A percentile compares a stretch with the other conserved stretches of the same genome.
Evolutionary conservation across 208 protist species (phyloP).

Genomic region (Borovskyia barvae): DNA sequence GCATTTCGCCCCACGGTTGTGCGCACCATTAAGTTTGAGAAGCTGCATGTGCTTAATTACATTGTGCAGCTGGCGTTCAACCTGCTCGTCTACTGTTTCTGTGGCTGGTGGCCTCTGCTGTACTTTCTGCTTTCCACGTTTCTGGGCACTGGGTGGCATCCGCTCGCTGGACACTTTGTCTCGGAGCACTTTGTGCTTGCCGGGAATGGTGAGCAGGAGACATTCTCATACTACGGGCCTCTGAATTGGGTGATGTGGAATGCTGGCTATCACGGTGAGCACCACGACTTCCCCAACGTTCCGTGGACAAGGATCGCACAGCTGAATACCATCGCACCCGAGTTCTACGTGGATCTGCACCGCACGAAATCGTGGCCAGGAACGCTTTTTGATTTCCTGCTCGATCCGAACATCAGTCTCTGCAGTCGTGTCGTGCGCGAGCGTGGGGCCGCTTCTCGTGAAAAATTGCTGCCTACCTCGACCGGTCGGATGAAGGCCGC

Average conservation of each 20-base stretch:
- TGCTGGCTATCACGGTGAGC: conserved; percentile 96
- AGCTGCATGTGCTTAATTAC: conserved; percentile 57
- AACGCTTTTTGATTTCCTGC: conserved; percentile 82
- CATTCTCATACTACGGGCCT: conserved; percentile 96
- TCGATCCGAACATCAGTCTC: conserved; percentile 63
- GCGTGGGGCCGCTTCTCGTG: conserved; percentile 35
- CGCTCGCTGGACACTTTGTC: conserved; percentile 90
- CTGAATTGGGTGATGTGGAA: conserved; percentile 93
- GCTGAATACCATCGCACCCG: conserved; percentile 87
- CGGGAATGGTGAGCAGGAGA: conserved; percentile 83
- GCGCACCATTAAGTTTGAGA: conserved; percentile 54
- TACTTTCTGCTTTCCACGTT: conserved; percentile 82
- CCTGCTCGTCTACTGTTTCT: conserved; percentile 40
- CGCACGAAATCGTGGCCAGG: conserved; percentile 76
- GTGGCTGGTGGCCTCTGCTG: conserved; percentile 57
- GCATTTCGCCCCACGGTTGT: conserved; percentile 81
- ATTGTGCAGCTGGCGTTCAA: conserved; percentile 41
- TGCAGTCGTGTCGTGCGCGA: conserved; percentile 80
- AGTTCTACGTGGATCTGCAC: conserved; percentile 91
- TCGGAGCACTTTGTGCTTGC: conserved; percentile 93
- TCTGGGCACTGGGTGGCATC: conserved; percentile 87
- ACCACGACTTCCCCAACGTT: conserved; percentile 97
- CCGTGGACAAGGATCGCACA: conserved; percentile 84
- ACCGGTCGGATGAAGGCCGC: conserved; percentile 36
- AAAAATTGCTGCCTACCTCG: conserved; percentile 52